Base-by-base conservation (phyloP, 2,329 filamentous ascomycete genomes). In the Dactylellina sp. region DNA sequence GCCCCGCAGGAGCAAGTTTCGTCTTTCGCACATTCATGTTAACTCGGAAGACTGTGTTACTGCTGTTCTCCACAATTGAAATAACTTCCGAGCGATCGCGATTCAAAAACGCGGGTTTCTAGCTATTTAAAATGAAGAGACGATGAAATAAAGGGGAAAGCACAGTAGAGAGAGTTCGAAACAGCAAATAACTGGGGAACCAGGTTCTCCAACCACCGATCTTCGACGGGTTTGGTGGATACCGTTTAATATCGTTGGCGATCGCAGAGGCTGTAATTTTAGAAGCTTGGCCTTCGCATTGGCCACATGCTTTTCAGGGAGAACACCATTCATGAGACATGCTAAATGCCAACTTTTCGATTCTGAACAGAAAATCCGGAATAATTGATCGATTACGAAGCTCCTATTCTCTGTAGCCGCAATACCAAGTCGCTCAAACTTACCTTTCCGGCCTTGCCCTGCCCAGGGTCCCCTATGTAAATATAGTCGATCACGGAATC, bases 81-180 rank as follows among this genome's bases (percentile, higher is more conserved):
- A 71, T 63, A 63, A 63, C 37, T 35, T 47, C 59, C 59, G 52
- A 64, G 44, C 53, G 66, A 71, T 71, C 66, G 28, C 66, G 66
- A 52, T 24, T 24, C 49, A 12, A 52, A 44, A 42, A 24, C 40
- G 37, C 14, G 59, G 18, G 28, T 24, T 18, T 49, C 42, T 2
- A 53, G 18, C 0, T 28, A 2, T 57, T 44, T 7, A 14, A n/a
- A 25, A 11, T 22, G 32, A 16, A 7, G 20, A 42, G 37, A 6
- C n/a, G 50, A 14, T 52, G 18, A 25, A 37, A 56, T n/a, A 70
- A 70, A 61, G 49, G 64, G 53, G 53, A 5, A 60, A 44, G 25
- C 7, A 35, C 16, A 18, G 22, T 25, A 52, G 25, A 24, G 25
- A 35, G 14, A 5, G 7, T 5, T 20, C 28, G 53, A 14, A 32